phyloP scores from a whole-genome alignment of 768 basidiomycete species.

The Xanthoconium stramineum region DNA sequence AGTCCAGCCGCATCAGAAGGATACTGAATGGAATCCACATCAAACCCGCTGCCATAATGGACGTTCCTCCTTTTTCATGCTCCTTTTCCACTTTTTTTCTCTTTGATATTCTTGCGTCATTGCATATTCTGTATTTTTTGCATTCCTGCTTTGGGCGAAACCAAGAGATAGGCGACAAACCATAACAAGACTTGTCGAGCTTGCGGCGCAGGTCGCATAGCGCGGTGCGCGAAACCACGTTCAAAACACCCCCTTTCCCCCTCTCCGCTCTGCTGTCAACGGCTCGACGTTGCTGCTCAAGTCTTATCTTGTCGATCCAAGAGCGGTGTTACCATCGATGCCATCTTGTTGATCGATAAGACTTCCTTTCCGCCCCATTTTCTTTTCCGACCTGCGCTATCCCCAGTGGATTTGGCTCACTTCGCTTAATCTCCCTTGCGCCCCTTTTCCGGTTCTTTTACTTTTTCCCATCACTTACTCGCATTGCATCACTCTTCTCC shows the following conservation, averaged over 20 bases:
- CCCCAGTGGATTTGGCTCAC: conserved; percentile 28
- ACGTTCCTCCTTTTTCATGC: conserved; percentile 35
- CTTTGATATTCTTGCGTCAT: conserved; percentile 32
- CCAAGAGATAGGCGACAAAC: conserved; percentile 19
- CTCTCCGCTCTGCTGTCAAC: conserved; percentile 28
- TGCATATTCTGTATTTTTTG: conserved; percentile 33
- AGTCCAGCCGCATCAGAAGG: conserved; percentile 32
- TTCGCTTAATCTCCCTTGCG: conserved; percentile 28
- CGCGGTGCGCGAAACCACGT: conserved; percentile 30
- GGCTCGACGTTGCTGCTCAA: conserved; percentile 36
- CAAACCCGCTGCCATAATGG: conserved; percentile 21
- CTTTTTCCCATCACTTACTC: conserved; percentile 22
- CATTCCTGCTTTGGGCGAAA: conserved; percentile 30
- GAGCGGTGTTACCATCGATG: conserved; percentile 27
- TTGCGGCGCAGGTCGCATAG: conserved; percentile 32
- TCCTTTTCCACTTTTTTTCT: conserved; percentile 21
- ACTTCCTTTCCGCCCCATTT: conserved; percentile 28
- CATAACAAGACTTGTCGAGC: conserved; percentile 25
- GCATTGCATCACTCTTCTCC: conserved; percentile 17
- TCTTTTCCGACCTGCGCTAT: conserved; percentile 14
- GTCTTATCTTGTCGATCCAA: conserved; percentile 33
- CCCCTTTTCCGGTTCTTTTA: conserved; percentile 13
- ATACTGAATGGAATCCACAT: conserved; percentile 24
- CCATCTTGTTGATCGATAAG: conserved; percentile 47
- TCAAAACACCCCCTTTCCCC: conserved; percentile 18